phyloP scores from a whole-genome alignment of 495 filamentous ascomycete genomes.

The Podospora comata region DNA sequence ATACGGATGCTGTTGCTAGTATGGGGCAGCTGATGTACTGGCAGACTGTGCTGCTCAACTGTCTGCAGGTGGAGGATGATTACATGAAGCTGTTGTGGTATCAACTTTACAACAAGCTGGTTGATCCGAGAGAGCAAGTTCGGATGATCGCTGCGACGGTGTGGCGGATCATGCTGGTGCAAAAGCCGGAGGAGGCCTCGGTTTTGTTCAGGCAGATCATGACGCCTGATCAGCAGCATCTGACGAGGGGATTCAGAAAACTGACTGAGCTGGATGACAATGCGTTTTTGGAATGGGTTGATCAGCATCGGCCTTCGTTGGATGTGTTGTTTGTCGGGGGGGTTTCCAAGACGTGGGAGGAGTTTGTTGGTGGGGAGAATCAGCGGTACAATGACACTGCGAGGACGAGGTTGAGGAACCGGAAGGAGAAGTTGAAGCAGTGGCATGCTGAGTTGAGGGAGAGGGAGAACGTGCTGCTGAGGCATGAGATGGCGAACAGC shows the following conservation, averaged over 20 bases:
- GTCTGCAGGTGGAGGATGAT: slow-evolving; percentile 68
- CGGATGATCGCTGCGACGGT: slow-evolving; percentile 77
- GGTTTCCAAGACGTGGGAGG: slow-evolving; percentile 77
- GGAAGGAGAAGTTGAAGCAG: slow-evolving; percentile 75
- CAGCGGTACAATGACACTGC: slow-evolving; percentile 67
- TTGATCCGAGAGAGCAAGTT: slow-evolving; percentile 59
- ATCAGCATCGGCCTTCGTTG: slow-evolving; percentile 75
- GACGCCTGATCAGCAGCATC: slow-evolving; percentile 60
- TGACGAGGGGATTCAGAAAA: slow-evolving; percentile 78
- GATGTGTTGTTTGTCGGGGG: slow-evolving; percentile 75
- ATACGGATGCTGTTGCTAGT: slow-evolving; percentile 59
- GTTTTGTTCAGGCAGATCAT: slow-evolving; percentile 67
- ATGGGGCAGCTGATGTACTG: slow-evolving; percentile 87
- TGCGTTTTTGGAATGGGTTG: slow-evolving; percentile 82
- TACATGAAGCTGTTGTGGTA: slow-evolving; percentile 84
- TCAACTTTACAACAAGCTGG: slow-evolving; percentile 78
- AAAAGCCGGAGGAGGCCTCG: slow-evolving; percentile 82
- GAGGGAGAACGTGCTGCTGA: slow-evolving; percentile 66
- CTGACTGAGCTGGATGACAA: slow-evolving; percentile 83
- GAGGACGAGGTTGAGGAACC: slow-evolving; percentile 61
- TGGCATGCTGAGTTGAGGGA: slow-evolving; percentile 68
- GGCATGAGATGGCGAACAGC: slow-evolving; percentile 77
- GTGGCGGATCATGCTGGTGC: slow-evolving; percentile 87
- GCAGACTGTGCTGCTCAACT: slow-evolving; percentile 84
- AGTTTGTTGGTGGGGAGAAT: slow-evolving; percentile 79